These are phyloP conservation scores for Gypsophila paniculata DNA, from an alignment of 179 eudicot species.

Conservation along the genomic window DNA sequence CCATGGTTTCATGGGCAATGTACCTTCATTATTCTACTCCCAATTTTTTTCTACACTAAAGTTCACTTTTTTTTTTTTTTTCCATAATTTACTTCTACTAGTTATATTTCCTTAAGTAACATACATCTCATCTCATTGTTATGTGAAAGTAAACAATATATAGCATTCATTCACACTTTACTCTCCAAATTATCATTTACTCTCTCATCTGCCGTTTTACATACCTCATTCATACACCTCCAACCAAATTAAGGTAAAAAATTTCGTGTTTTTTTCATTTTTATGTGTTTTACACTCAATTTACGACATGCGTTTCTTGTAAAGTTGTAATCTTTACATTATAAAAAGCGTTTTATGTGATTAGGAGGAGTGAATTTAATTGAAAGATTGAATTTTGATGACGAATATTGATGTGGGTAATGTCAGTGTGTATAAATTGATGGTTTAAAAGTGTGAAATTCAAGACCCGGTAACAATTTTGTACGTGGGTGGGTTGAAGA, in stretches of 20 bases:
- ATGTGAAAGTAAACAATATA: background rate
- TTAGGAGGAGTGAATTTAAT: background rate
- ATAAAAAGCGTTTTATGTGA: background rate
- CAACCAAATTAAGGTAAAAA: constrained; percentile 13
- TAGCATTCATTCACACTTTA: background rate
- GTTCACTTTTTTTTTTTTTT: background rate
- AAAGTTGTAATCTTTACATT: constrained; percentile 3
- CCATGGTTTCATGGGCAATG: background rate
- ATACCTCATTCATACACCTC: constrained; percentile 16
- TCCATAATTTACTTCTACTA: background rate
- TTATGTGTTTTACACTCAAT: background rate
- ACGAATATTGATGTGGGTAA: too few species aligned
- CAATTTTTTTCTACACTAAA: background rate
- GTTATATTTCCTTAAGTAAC: background rate
- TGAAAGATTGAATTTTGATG: constrained; percentile 18
- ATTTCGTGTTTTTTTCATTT: background rate
- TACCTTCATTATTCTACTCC: background rate
- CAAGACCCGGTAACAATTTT: constrained; percentile 11
- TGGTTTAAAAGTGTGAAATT: constrained; percentile 22
- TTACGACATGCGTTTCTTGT: constrained; percentile 7
- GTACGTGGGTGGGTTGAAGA: constrained; percentile 29
- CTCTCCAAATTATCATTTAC: background rate
- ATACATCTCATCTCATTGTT: background rate
- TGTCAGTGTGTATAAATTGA: constrained; percentile 24
- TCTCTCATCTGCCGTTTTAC: constrained; percentile 25